Conservation (phyloP, 164 flowering plant genomes). For the Macadamia integrifolia region DNA sequence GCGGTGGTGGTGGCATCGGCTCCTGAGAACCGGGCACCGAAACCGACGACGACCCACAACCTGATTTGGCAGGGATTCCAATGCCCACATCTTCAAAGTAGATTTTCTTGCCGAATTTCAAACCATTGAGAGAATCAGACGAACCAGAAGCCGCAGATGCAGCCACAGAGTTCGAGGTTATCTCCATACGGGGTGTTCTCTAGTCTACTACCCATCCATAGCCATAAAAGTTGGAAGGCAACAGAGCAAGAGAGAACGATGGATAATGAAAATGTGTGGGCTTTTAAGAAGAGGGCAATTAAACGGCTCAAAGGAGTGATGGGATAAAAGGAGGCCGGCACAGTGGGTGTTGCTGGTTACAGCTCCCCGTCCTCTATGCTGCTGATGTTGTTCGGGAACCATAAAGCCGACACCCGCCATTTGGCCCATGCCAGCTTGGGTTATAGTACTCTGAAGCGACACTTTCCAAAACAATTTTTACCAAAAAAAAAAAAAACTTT, state of each 20-base stretch:
- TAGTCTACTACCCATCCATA: conserved; percentile 28
- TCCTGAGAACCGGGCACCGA: conserved; percentile 4
- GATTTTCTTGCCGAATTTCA: conserved; percentile 68
- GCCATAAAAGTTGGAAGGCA: not conserved
- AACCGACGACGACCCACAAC: conserved; percentile 29
- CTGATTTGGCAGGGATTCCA: conserved; percentile 31
- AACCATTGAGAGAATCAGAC: conserved; percentile 52
- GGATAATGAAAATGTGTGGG: not conserved
- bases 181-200: conserved; percentile 24
- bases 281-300: not conserved
- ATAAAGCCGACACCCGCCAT: conserved; percentile 40
- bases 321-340: not conserved
- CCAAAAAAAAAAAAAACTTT: too few relatives aligned
- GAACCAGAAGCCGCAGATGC: conserved; percentile 35
- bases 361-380: conserved; percentile 14
- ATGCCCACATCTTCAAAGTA: conserved; percentile 68
- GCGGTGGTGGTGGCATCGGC: not conserved
- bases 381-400: conserved; percentile 10
- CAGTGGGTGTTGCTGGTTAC: not conserved
- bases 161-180: conserved; percentile 36
- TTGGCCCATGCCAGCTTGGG: conserved; percentile 46
- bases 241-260: too few relatives aligned
- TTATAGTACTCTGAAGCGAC: conserved; percentile 8
- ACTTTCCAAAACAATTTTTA: too few relatives aligned
- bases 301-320: not conserved